phyloP scores from a whole-genome alignment of 176 grass and related monocot genomes.

The Thalia dealbata region DNA sequence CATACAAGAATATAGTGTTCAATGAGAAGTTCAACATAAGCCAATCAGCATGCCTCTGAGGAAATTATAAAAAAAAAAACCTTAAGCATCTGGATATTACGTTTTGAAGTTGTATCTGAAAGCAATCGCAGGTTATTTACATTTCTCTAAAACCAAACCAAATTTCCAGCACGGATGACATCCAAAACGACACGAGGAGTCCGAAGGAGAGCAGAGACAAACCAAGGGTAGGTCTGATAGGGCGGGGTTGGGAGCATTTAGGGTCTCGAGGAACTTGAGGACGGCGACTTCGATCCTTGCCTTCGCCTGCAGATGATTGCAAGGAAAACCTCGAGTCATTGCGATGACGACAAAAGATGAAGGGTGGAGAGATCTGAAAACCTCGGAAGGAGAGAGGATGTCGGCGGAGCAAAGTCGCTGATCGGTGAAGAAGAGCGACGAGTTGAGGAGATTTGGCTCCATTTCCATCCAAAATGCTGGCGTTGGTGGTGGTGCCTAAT shows the following conservation, averaged over 20 bases:
- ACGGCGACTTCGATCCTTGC: conserved; percentile 86
- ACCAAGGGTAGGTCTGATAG: conserved; percentile 64
- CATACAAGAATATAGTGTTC: not conserved
- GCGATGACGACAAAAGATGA: not conserved
- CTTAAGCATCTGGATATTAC: too few relatives aligned
- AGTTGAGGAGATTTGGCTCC: conserved; percentile 37
- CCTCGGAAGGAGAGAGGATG: conserved; percentile 57
- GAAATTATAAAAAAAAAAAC: too few relatives aligned
- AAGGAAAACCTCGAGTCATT: not conserved
- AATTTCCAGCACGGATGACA: not conserved
- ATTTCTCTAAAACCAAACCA: too few relatives aligned
- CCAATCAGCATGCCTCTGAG: too few relatives aligned
- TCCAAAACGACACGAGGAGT: not conserved
- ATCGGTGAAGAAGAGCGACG: conserved; percentile 71
- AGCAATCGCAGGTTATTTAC: not conserved
- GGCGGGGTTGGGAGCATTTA: conserved; percentile 43
- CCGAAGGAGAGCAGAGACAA: not conserved
- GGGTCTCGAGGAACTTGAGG: conserved; percentile 61
- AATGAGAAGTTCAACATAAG: not conserved
- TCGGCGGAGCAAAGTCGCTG: conserved; percentile 84
- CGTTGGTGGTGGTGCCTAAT: too few relatives aligned
- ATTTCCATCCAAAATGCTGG: not conserved
- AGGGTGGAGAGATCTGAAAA: not conserved
- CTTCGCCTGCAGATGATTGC: conserved; percentile 27
- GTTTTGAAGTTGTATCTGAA: too few relatives aligned